Conservation (phyloP, 441 rosid species). For the Corymbia calophylla region DNA sequence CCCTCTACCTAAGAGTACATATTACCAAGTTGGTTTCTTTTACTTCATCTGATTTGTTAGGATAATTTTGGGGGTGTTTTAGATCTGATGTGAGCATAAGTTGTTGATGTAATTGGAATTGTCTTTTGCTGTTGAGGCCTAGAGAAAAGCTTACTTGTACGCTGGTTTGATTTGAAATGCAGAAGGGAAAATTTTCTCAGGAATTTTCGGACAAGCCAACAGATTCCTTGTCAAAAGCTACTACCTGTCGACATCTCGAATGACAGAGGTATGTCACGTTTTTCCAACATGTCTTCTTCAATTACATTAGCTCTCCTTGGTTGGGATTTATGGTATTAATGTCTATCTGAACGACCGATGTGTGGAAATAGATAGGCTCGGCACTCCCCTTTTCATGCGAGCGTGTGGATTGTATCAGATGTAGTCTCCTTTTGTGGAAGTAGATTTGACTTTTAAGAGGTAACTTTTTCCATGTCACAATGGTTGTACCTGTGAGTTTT, state of each 20-base stretch:
- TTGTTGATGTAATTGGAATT: slow-evolving; percentile 12
- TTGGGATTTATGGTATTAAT: background rate
- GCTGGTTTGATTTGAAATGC: slow-evolving; percentile 5
- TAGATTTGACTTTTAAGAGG: background rate
- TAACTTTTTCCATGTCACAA: background rate
- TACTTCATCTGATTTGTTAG: background rate
- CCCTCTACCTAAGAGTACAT: background rate
- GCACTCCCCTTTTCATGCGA: background rate
- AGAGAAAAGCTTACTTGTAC: background rate
- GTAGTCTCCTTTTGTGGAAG: background rate
- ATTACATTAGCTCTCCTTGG: background rate
- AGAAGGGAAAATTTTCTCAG: slow-evolving; percentile 14
- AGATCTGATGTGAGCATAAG: background rate
- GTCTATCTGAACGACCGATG: background rate
- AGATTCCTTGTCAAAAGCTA: background rate
- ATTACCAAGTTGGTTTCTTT: background rate
- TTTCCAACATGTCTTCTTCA: background rate
- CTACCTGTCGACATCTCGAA: background rate
- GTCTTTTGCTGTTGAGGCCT: background rate
- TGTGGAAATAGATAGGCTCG: background rate
- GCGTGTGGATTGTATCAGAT: background rate
- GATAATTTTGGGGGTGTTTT: background rate
- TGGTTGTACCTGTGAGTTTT: background rate
- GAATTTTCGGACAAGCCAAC: background rate
- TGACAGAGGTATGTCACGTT: background rate